Evolutionary conservation across 768 basidiomycete genomes (phyloP).

Genomic region (Xerocomellus dryophilus): DNA sequence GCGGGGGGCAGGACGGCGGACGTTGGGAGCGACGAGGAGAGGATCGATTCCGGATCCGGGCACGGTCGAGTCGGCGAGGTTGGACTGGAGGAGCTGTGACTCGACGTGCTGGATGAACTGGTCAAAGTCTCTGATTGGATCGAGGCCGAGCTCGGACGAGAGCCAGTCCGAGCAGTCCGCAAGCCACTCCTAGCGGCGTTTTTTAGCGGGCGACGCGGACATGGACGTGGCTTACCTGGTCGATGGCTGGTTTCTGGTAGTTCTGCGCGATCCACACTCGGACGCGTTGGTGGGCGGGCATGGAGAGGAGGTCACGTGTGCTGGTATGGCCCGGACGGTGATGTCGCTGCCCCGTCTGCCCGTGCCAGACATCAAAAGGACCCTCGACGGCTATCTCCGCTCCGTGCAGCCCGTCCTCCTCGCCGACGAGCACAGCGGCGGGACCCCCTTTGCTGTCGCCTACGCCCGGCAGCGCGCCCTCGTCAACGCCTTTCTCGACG

Average conservation of each 20-base stretch:
- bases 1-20: conserved; percentile 4
- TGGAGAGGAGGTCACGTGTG: conserved; percentile 13
- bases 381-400: conserved; percentile 73
- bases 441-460: conserved; percentile 40
- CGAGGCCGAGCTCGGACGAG: conserved; percentile 42
- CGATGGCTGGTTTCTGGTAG: conserved; percentile 62
- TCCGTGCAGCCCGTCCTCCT: conserved; percentile 77
- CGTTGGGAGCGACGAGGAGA: conserved; percentile 12
- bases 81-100: conserved; percentile 67
- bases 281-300: conserved; percentile 34
- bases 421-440: conserved; percentile 65
- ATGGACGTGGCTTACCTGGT: conserved; percentile 44
- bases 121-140: conserved; percentile 46
- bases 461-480: conserved; percentile 20
- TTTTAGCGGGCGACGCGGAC: neutral
- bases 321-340: conserved; percentile 16
- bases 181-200: conserved; percentile 62
- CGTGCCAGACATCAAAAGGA: conserved; percentile 72
- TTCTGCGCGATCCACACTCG: conserved; percentile 50
- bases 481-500: conserved; percentile 16
- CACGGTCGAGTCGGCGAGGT: conserved; percentile 68
- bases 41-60: conserved; percentile 60
- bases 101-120: conserved; percentile 56
- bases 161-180: conserved; percentile 70
- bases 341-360: conserved; percentile 67